Evolutionary conservation across 352 stramenopile species (phyloP).

Genomic region (Aphanomyces astaci): DNA sequence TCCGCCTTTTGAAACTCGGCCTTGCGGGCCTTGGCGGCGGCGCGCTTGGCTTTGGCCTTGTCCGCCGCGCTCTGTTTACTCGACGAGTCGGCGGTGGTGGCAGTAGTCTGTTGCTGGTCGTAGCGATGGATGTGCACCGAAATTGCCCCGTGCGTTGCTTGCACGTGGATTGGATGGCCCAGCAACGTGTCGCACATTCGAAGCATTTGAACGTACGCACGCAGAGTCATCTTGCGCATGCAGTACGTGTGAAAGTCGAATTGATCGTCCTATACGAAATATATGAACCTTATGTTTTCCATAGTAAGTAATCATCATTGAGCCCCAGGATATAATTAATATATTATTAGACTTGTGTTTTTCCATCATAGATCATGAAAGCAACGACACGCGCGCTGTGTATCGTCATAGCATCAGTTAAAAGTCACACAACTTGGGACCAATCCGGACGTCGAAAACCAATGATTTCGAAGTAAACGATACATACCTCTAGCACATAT

Average conservation of each 20-base stretch:
- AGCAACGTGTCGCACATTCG: conserved; percentile 91
- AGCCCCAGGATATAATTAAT: no score
- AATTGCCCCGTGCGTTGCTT: conserved; percentile 84
- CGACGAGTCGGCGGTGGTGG: no score
- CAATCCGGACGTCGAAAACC: no score
- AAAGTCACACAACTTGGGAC: no score
- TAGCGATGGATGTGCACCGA: conserved; percentile 83
- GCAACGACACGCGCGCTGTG: no score
- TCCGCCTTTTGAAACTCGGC: conserved; percentile 85
- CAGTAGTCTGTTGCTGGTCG: no score
- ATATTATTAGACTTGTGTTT: no score
- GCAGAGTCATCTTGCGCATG: conserved; percentile 96
- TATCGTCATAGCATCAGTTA: no score
- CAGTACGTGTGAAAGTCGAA: conserved; percentile 99
- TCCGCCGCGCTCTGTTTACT: conserved; percentile 84
- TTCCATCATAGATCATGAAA: no score
- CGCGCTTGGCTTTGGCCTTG: conserved; percentile 88
- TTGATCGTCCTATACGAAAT: conserved; percentile 83
- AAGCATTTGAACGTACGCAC: conserved; percentile 92
- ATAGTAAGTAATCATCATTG: no score
- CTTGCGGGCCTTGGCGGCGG: conserved; percentile 82
- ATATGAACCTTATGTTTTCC: neutral
- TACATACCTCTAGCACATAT: no score
- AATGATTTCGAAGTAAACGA: no score
- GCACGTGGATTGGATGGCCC: conserved; percentile 81